Conservation (phyloP, 768 basidiomycete genomes). For the Clavaria fumosa region DNA sequence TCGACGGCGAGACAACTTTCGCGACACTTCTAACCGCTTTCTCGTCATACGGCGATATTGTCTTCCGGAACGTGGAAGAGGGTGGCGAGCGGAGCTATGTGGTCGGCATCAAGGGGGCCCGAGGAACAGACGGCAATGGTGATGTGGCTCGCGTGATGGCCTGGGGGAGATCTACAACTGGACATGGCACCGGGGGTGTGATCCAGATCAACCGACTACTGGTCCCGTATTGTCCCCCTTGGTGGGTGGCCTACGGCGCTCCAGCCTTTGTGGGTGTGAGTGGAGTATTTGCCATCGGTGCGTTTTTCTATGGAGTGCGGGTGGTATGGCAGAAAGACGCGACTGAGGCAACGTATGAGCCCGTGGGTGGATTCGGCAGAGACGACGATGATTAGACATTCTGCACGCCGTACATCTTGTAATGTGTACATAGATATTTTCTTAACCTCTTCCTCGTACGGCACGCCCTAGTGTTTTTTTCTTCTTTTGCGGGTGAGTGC, state of each 20-base stretch:
- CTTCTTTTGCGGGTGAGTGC: no score
- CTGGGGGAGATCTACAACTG: slow-evolving; percentile 67
- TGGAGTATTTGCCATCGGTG: slow-evolving; percentile 45
- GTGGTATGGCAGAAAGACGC: slow-evolving; percentile 58
- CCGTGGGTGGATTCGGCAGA: slow-evolving; percentile 62
- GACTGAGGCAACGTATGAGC: slow-evolving; percentile 82
- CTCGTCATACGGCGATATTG: slow-evolving; percentile 67
- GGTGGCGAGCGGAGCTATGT: slow-evolving; percentile 38
- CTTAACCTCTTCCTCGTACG: no score
- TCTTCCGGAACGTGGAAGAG: slow-evolving; percentile 43
- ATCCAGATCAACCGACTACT: slow-evolving; percentile 76
- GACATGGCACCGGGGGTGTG: slow-evolving; percentile 69
- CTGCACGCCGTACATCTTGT: neutral
- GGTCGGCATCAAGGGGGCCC: slow-evolving; percentile 59
- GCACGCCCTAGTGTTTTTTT: no score
- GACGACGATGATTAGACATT: slow-evolving; percentile 29
- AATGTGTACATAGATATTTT: neutral
- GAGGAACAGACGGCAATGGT: slow-evolving; percentile 42
- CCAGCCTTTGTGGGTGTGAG: slow-evolving; percentile 45
- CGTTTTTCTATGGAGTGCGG: slow-evolving; percentile 61
- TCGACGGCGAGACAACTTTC: slow-evolving; percentile 62
- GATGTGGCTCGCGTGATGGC: slow-evolving; percentile 53
- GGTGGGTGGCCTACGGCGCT: slow-evolving; percentile 67
- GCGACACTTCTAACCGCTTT: slow-evolving; percentile 54
- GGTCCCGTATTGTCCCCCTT: slow-evolving; percentile 72